Percentiles rank a stretch among this genome's conserved stretches.
Evolutionary conservation across 306 rosid genomes (phyloP).

Genomic region (Begonia loranthoides): DNA sequence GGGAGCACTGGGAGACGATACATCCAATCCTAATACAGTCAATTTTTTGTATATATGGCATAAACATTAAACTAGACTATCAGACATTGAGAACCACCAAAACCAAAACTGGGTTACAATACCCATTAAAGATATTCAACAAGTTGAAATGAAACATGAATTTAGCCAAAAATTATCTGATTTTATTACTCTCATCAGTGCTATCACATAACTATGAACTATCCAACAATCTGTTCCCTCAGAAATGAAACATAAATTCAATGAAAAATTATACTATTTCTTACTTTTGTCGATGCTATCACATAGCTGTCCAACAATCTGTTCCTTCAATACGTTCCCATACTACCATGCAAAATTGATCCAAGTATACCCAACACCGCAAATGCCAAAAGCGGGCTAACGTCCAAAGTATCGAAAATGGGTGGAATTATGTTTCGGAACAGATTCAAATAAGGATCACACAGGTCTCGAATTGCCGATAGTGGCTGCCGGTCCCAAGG

Average conservation of each 20-base stretch:
- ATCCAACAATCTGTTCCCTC: neutral
- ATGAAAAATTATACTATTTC: constrained; percentile 2
- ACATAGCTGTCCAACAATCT: neutral
- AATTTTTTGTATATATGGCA: too few relatives aligned
- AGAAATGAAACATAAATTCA: constrained; percentile 2
- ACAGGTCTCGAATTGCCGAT: constrained; percentile 77
- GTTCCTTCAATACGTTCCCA: constrained; percentile 14
- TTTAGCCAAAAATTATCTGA: neutral
- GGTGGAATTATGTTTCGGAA: constrained; percentile 87
- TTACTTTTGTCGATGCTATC: constrained; percentile 8
- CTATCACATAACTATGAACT: too few relatives aligned
- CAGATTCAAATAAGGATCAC: constrained; percentile 79
- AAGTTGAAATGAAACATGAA: neutral
- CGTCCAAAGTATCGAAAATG: constrained; percentile 67
- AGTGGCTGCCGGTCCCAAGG: constrained; percentile 94
- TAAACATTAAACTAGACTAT: neutral
- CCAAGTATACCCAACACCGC: constrained; percentile 77
- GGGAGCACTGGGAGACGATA: too few relatives aligned
- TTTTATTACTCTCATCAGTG: constrained; percentile 11
- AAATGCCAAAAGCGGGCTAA: constrained; percentile 86
- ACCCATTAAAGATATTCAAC: neutral
- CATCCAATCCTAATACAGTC: too few relatives aligned
- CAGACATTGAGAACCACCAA: constrained; percentile 1
- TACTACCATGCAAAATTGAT: constrained; percentile 35
- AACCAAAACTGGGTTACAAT: neutral